phyloP scores from a whole-genome alignment of 306 rosid genomes.

The Hippophae rhamnoides region DNA sequence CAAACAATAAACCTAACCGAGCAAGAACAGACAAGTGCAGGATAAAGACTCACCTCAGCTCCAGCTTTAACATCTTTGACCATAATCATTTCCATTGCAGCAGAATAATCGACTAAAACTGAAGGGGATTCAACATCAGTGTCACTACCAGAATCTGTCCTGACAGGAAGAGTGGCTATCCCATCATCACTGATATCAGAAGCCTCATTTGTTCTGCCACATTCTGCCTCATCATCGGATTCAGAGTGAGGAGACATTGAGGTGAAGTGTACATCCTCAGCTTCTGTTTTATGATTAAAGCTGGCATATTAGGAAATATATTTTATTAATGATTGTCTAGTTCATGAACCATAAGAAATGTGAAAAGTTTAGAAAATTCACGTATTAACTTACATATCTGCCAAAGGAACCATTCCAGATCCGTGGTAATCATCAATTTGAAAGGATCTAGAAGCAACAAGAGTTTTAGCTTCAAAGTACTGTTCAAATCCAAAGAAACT shows the following conservation, averaged over 20 bases:
- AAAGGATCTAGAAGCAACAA: conserved; percentile 65
- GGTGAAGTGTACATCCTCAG: conserved; percentile 84
- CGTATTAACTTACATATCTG: conserved; percentile 65
- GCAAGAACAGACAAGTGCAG: not conserved
- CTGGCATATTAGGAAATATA: conserved; percentile 33
- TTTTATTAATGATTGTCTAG: not conserved
- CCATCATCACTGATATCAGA: conserved; percentile 16
- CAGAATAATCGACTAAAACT: conserved; percentile 25
- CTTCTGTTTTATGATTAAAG: conserved; percentile 82
- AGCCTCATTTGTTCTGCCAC: conserved; percentile 8
- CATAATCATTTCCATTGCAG: conserved; percentile 70
- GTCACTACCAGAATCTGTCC: conserved; percentile 9
- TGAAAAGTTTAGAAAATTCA: not conserved
- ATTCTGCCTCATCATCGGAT: conserved; percentile 22
- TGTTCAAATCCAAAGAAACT: conserved; percentile 40
- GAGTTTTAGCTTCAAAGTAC: conserved; percentile 66
- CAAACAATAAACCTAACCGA: not conserved
- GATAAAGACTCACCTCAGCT: conserved; percentile 45
- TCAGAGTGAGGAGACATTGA: conserved; percentile 38
- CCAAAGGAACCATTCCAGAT: conserved; percentile 88
- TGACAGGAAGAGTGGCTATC: conserved; percentile 9
- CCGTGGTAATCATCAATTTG: conserved; percentile 73
- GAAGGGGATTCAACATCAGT: conserved; percentile 26
- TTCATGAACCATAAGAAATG: no score
- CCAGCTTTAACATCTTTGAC: conserved; percentile 68